These are phyloP conservation scores for Cordyceps cateniannulata DNA, from an alignment of 2,329 filamentous ascomycete species.

Conservation along the genomic window DNA sequence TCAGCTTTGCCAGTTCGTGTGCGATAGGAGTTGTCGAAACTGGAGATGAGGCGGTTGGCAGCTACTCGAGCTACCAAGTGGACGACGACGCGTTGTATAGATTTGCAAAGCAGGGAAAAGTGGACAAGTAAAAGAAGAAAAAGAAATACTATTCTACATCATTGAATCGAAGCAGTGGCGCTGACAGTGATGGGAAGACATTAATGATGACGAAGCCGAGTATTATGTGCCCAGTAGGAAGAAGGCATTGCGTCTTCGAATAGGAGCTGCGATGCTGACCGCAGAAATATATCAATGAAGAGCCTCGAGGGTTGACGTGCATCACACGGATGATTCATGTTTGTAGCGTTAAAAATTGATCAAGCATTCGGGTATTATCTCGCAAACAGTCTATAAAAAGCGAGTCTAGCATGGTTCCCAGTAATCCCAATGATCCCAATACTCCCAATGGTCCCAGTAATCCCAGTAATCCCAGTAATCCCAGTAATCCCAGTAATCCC, in stretches of 20 bases:
- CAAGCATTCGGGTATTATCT: slow-evolving; percentile 1
- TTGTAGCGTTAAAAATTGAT: not conserved
- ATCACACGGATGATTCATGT: not conserved
- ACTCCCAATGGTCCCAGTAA: no score
- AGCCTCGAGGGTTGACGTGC: no score
- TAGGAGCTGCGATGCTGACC: no score
- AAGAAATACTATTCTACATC: slow-evolving; percentile 18
- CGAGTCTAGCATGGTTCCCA: not conserved
- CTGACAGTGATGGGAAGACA: not conserved
- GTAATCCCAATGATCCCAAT: not conserved
- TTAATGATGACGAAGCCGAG: no score
- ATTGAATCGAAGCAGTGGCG: not conserved
- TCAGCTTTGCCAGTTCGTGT: not conserved
- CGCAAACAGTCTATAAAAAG: not conserved
- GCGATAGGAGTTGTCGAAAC: not conserved
- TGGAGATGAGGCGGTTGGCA: not conserved
- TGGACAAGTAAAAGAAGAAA: slow-evolving; percentile 18
- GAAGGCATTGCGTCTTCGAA: no score
- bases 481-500: no score
- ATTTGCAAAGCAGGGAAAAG: slow-evolving; percentile 8
- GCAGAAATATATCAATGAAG: no score
- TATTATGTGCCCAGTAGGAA: no score
- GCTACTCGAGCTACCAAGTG: not conserved
- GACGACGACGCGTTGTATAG: slow-evolving; percentile 10
- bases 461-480: no score